Base-by-base conservation (phyloP, 345 rosid species). In the Alliaria petiolata region DNA sequence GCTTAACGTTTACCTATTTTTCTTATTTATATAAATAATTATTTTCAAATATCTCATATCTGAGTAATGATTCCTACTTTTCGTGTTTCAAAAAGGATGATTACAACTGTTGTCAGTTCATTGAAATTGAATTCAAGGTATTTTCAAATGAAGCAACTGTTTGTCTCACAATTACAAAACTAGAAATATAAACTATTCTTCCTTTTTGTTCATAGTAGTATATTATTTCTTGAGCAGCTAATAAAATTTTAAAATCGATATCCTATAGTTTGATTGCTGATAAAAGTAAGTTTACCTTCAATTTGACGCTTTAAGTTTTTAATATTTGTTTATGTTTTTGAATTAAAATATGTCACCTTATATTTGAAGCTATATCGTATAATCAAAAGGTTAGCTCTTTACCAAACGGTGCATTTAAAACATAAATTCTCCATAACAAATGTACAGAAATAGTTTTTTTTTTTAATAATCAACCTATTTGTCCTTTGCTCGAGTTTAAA, bases 401-500 rank as follows among this genome's bases (percentile, higher is more conserved):
- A 75, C 78, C 73, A 35, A 67, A 50, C 56, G 78, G 74, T 74
- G 73, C 62, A 66, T 51, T 59, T 50, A 40, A 74, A 74, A 62
- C 64, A 76, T 62, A 76, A 62, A 44, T 53, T 53, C 65, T 69
- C 36, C 58, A 61, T 62, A 53, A 39, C 60, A 73, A 65, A 49
- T 66, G 54, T 49, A 65, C 60, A 52, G 1, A 60, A 33, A 46
- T 15, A 34, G 36, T 31, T 45, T 44, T 47, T 63, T 56, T 38
- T 3, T 13, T 22, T 22, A 22, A 68, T 75, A 52, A 61, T 62
- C 31, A 61, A 58, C 43, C 0, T 4, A 15, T 25, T 69, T 75
- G 79, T 68, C 74, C 56, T 68, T 44, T 62, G 33, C 54, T 76
- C 50, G 14, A 62, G 63, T 76, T 76, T 69, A 76, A 76, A 76